Evolutionary conservation across 768 basidiomycete genomes (phyloP).

Genomic region (Kwoniella heveanensis): DNA sequence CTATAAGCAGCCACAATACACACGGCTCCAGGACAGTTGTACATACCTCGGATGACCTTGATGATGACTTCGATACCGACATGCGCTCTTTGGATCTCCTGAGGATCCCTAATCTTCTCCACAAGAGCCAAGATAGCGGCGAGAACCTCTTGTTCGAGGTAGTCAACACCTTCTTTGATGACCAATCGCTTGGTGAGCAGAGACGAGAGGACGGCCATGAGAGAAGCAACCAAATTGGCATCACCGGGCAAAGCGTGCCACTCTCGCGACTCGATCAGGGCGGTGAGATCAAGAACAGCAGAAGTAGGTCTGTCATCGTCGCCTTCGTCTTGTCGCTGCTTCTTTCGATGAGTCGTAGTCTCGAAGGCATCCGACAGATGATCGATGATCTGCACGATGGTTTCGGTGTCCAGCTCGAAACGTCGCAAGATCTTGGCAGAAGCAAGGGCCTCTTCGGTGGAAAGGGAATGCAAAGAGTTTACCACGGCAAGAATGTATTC

Average conservation of each 20-base stretch:
- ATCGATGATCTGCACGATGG: conserved; percentile 25
- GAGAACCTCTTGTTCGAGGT: conserved; percentile 80
- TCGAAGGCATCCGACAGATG: conserved; percentile 36
- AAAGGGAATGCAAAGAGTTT: conserved; percentile 52
- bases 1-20: no score
- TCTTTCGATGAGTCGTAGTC: conserved; percentile 26
- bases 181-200: conserved; percentile 63
- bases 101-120: conserved; percentile 57
- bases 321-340: conserved; percentile 62
- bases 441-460: conserved; percentile 26
- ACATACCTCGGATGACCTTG: conserved; percentile 76
- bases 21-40: neutral
- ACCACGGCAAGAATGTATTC: conserved; percentile 66
- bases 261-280: conserved; percentile 67
- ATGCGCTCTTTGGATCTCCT: conserved; percentile 40
- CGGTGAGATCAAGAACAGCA: conserved; percentile 43
- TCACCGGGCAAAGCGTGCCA: conserved; percentile 69
- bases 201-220: conserved; percentile 72
- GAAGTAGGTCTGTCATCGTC: conserved; percentile 14
- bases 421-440: conserved; percentile 17
- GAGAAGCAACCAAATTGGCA: conserved; percentile 68
- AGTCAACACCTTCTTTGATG: conserved; percentile 67
- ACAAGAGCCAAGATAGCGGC: conserved; percentile 63
- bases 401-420: conserved; percentile 25
- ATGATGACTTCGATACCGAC: conserved; percentile 82